Percentiles rank a stretch among this genome's conserved stretches.
Evolutionary conservation across 108 stramenopile species (phyloP).

Genomic region (Asterionellopsis glacialis): DNA sequence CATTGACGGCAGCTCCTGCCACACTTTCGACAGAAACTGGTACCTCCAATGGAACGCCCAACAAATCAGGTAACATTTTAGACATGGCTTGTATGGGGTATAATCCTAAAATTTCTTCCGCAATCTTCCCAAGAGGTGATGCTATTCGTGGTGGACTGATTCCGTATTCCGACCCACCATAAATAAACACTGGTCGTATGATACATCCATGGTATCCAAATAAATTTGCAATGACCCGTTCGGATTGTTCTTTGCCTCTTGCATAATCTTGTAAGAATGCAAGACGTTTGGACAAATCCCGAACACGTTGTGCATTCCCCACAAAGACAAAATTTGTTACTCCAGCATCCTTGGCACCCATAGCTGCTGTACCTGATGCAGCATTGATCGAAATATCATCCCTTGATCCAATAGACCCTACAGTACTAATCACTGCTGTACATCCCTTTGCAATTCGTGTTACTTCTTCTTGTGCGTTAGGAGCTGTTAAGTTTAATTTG

Average conservation of each 20-base stretch:
- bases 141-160: slow-evolving; percentile 68
- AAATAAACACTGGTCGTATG: slow-evolving; percentile 58
- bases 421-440: slow-evolving; percentile 48
- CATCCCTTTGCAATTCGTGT: slow-evolving; percentile 9
- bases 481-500: slow-evolving; percentile 17
- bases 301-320: slow-evolving; percentile 56
- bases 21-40: slow-evolving; percentile 72
- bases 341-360: slow-evolving; percentile 38
- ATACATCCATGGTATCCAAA: slow-evolving; percentile 26
- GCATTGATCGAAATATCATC: slow-evolving; percentile 24
- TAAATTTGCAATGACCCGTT: slow-evolving; percentile 28
- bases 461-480: slow-evolving; percentile 21
- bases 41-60: slow-evolving; percentile 69
- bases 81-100: slow-evolving; percentile 44
- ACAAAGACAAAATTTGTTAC: slow-evolving; percentile 51
- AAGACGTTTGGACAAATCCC: slow-evolving; percentile 38
- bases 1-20: slow-evolving; percentile 50
- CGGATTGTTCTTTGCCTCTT: slow-evolving; percentile 51
- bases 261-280: slow-evolving; percentile 63
- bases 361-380: slow-evolving; percentile 39
- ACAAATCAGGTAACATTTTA: slow-evolving; percentile 38
- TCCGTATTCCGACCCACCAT: slow-evolving; percentile 61
- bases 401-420: slow-evolving; percentile 52
- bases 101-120: slow-evolving; percentile 54
- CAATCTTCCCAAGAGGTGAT: slow-evolving; percentile 45